Percentiles rank a stretch among this genome's conserved stretches.
phyloP scores from a whole-genome alignment of 495 filamentous ascomycete genomes.

The Parathielavia appendiculata region DNA sequence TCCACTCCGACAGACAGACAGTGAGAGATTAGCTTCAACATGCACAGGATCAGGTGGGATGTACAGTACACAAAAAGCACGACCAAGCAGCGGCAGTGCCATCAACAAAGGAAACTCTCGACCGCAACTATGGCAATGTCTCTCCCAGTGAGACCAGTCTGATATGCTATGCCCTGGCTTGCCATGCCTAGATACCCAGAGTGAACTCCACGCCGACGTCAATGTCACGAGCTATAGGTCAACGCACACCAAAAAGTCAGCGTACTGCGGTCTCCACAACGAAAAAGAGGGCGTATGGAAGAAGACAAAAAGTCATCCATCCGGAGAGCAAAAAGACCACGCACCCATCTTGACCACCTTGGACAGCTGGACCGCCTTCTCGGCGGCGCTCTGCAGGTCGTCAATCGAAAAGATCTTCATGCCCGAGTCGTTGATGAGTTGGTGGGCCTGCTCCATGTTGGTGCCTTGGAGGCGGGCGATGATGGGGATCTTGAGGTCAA shows the following conservation, averaged over 20 bases:
- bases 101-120: not conserved
- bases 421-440: slow-evolving; percentile 95
- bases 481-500: slow-evolving; percentile 93
- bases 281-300: not conserved
- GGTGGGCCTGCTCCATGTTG: slow-evolving; percentile 94
- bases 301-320: slow-evolving; percentile 6
- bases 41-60: not conserved
- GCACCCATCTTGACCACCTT: slow-evolving; percentile 97
- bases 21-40: not conserved
- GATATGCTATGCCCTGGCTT: not conserved
- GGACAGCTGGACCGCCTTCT: slow-evolving; percentile 97
- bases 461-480: slow-evolving; percentile 95
- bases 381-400: slow-evolving; percentile 92
- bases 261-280: slow-evolving; percentile 3
- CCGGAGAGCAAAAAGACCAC: slow-evolving; percentile 23
- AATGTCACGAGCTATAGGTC: slow-evolving; percentile 74
- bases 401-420: slow-evolving; percentile 99
- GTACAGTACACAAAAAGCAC: not conserved
- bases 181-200: slow-evolving; percentile 74
- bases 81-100: not conserved
- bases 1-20: not conserved
- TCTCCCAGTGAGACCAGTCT: not conserved
- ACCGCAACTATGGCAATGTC: not conserved
- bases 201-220: slow-evolving; percentile 98
- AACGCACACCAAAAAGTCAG: slow-evolving; percentile 6